Evolutionary conservation across 2,329 filamentous ascomycete genomes (phyloP).

Genomic region (Aspergillus niger): DNA sequence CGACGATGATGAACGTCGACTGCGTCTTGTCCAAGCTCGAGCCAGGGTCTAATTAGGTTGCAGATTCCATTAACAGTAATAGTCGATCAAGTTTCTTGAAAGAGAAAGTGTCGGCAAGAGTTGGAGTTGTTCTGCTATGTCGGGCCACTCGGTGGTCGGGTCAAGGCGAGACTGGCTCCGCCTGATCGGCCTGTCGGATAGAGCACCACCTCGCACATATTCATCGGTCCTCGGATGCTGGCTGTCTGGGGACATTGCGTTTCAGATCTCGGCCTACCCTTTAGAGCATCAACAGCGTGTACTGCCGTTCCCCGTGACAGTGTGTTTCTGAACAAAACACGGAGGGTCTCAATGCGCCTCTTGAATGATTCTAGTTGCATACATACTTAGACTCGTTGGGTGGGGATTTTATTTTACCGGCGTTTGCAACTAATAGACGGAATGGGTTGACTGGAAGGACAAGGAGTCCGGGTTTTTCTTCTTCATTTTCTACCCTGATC

Average conservation of each 20-base stretch:
- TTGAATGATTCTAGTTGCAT: background rate
- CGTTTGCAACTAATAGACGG: constrained; percentile 23
- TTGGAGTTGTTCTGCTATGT: background rate
- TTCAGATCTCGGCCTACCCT: background rate
- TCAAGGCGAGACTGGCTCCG: background rate
- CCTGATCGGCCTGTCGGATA: background rate
- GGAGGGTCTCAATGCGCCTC: background rate
- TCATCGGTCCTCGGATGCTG: background rate
- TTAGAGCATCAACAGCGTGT: background rate
- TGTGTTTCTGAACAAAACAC: background rate
- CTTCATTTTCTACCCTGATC: background rate
- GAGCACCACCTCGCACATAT: constrained; percentile 3
- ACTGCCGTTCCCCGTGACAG: too few species aligned
- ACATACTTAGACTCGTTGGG: background rate
- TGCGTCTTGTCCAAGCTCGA: constrained; percentile 44
- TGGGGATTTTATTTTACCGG: constrained; percentile 8
- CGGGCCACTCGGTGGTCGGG: background rate
- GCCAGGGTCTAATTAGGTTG: constrained; percentile 29
- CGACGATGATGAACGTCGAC: constrained; percentile 43
- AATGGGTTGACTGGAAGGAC: constrained; percentile 1
- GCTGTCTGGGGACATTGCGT: background rate
- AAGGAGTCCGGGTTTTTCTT: background rate
- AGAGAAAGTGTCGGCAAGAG: background rate
- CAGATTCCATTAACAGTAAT: background rate
- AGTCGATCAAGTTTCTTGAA: background rate